A percentile compares a stretch with the other conserved stretches of the same genome.
These are phyloP conservation scores for Neckera pumila DNA, from an alignment of 225 moss, liverwort and hornwort genomes.

Conservation along the genomic window DNA sequence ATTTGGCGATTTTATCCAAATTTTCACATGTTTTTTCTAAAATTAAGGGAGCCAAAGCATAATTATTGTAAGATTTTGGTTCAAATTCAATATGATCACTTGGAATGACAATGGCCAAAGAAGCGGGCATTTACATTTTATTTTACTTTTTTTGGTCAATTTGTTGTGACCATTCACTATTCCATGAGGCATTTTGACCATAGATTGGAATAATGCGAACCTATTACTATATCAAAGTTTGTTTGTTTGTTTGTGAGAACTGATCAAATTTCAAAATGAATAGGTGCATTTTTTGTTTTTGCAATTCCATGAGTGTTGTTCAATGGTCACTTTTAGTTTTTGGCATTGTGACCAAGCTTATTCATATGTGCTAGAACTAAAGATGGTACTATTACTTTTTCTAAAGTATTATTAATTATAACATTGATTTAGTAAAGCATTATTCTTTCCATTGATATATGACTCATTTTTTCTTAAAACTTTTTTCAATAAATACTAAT, in stretches of 20 bases:
- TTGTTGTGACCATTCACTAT: not conserved
- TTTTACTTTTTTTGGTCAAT: too few relatives aligned
- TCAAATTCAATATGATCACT: not conserved
- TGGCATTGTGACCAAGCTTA: fast-evolving
- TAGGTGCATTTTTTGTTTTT: not conserved
- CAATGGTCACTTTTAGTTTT: too few relatives aligned
- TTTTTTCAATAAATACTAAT: not conserved
- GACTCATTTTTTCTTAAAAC: not conserved
- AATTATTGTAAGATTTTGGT: not conserved
- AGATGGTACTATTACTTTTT: too few relatives aligned
- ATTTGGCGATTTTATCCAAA: not conserved
- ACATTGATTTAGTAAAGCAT: not conserved
- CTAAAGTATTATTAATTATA: too few relatives aligned
- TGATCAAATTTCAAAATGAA: not conserved
- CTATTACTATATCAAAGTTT: fast-evolving
- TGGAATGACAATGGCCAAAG: not conserved
- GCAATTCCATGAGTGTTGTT: not conserved
- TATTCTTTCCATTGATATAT: not conserved
- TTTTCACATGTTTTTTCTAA: not conserved
- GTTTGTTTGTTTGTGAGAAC: not conserved
- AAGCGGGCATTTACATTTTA: too few relatives aligned
- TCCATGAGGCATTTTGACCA: not conserved
- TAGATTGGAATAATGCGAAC: not conserved
- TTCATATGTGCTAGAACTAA: fast-evolving
- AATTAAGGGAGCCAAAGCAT: fast-evolving